A percentile compares a stretch with the other conserved stretches of the same genome.
These are phyloP conservation scores for Raphanus sativus DNA, from an alignment of 345 rosid genomes.

Conservation along the genomic window DNA sequence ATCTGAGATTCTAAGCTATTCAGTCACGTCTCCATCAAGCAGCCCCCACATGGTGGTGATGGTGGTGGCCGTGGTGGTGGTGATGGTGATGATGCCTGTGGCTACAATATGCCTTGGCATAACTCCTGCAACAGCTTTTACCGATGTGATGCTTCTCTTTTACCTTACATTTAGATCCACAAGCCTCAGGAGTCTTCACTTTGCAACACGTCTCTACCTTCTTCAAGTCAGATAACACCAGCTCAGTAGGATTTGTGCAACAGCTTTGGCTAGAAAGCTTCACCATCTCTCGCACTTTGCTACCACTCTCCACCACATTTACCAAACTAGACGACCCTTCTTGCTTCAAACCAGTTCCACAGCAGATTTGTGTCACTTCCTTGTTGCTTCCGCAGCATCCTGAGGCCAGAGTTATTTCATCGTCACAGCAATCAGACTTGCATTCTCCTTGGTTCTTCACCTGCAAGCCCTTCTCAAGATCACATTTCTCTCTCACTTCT, in stretches of 20 bases:
- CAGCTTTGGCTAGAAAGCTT: slow-evolving; percentile 7
- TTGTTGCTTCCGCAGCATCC: too few species aligned
- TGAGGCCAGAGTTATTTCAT: too few species aligned
- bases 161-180: slow-evolving; percentile 15
- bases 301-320: slow-evolving; percentile 3
- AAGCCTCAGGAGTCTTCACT: slow-evolving; percentile 31
- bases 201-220: slow-evolving; percentile 28
- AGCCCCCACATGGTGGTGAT: slow-evolving; percentile 31
- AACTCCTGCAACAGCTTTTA: slow-evolving; percentile 41
- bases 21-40: slow-evolving; percentile 16
- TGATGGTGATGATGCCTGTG: slow-evolving; percentile 28
- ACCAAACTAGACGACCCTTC: slow-evolving; percentile 10
- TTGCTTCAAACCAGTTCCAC: slow-evolving; percentile 26
- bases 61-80: slow-evolving; percentile 2
- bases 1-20: background rate
- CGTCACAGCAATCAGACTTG: slow-evolving; percentile 2
- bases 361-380: slow-evolving; percentile 3
- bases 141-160: slow-evolving; percentile 26
- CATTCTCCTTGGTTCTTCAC: background rate
- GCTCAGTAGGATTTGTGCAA: slow-evolving; percentile 16
- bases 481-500: background rate
- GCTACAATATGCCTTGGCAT: slow-evolving; percentile 29
- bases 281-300: slow-evolving; percentile 21
- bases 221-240: slow-evolving; percentile 28
- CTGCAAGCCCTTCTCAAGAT: background rate